Conservation (phyloP, 176 grass and related monocot species). For the Dactylis glomerata region DNA sequence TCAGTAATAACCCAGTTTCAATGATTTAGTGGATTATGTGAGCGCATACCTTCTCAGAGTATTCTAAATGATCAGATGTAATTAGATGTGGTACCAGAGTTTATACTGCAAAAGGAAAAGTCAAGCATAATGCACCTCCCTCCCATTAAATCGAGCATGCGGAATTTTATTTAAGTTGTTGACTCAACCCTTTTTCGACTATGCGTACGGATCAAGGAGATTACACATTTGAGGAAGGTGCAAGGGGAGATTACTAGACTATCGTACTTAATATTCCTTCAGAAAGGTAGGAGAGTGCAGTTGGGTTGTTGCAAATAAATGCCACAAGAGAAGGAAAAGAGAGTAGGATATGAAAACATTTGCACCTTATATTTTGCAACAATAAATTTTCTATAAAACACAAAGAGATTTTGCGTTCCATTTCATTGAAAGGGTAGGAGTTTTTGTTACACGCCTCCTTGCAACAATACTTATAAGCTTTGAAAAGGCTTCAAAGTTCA, state of each 20-base stretch:
- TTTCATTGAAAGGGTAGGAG: too few relatives aligned
- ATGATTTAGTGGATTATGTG: neutral
- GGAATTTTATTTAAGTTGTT: neutral
- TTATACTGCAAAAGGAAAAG: neutral
- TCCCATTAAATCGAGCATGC: neutral
- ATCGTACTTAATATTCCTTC: neutral
- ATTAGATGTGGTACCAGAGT: neutral
- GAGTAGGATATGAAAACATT: neutral
- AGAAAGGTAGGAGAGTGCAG: neutral
- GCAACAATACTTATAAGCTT: too few relatives aligned
- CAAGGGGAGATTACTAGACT: neutral
- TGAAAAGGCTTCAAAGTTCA: neutral
- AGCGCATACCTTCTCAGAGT: neutral
- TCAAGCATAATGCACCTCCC: conserved; percentile 19
- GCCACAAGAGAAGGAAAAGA: neutral
- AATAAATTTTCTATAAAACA: too few relatives aligned
- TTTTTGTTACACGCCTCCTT: too few relatives aligned
- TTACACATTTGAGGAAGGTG: neutral
- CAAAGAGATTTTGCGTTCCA: too few relatives aligned
- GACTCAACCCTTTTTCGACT: neutral
- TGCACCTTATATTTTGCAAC: neutral
- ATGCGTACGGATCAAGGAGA: neutral
- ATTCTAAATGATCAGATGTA: neutral
- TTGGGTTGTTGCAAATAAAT: neutral
- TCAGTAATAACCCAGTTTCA: neutral